Evolutionary conservation across 78 protist genomes (phyloP), one percentile per base, ranked within the genome.

Genomic region (Dictyostelium capitatum): DNA sequence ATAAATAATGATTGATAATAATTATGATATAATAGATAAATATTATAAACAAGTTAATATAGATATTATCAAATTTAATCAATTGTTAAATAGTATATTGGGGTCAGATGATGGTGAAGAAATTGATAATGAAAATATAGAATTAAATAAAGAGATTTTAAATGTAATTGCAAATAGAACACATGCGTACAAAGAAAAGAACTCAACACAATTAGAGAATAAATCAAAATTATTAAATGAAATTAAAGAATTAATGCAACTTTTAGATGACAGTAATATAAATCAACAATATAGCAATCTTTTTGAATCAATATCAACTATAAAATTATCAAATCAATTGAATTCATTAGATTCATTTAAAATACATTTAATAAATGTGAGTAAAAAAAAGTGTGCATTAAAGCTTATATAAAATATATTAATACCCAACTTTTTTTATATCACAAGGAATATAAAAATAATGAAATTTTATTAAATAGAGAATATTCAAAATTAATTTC

Each of bases 161-260:
- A 50, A 73, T n/a, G 47, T 73, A 17, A 73, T 73, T 11, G 37
- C 20, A 73, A 47, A 73, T 47, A 73, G n/a, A 73, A 73, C 46
- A 6, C 14, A 4, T 0, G n/a, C 20, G 20, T 30, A 30, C 8
- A 46, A n/a, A 47, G 79, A 73, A 73, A 20, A 50, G 50, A 30
- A 46, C 8, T 10, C 19, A 46, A 37, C n/a, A 17, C 47, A 43
- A 73, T n/a, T 46, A 5, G 41, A 46, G 20, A n/a, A 73, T n/a
- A 73, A 73, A 32, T 20, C 28, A 3, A 37, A 37, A 17, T 11
- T 73, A 17, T 46, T 37, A 73, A 47, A 19, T 46, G 79, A 73
- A 73, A 73, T 73, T n/a, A 12, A 73, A 8, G 7, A 30, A 17
- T 15, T 73, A 73, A 46, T 73, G 50, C 30, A 6, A 46, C 23